A percentile compares a stretch with the other conserved stretches of the same genome.
These are phyloP conservation scores for Lodderomyces margitis DNA, from an alignment of 1,139 yeast genomes.

Conservation along the genomic window DNA sequence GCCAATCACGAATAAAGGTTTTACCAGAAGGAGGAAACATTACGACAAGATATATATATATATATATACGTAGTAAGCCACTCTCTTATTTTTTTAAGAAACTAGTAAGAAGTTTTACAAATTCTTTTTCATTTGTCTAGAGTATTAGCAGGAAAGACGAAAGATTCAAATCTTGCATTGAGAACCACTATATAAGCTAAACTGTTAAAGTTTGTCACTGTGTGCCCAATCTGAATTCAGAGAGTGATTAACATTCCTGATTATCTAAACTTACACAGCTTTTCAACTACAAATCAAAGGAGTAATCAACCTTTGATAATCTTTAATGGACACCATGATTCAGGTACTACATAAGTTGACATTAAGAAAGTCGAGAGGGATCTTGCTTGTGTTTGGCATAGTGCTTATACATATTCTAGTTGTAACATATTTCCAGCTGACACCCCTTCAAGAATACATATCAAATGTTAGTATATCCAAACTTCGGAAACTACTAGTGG, in stretches of 20 bases:
- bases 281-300: too few species aligned
- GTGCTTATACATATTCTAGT: constrained; percentile 20
- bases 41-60: too few species aligned
- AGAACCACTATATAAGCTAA: too few species aligned
- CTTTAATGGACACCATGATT: background rate
- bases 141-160: too few species aligned
- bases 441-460: constrained; percentile 9
- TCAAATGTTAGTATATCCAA: constrained; percentile 8
- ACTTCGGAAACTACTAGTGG: constrained; percentile 5
- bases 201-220: too few species aligned
- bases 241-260: too few species aligned
- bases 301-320: too few species aligned
- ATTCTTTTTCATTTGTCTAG: too few species aligned
- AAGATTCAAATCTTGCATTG: background rate
- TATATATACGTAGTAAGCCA: background rate
- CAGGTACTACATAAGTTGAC: background rate
- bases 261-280: too few species aligned
- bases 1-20: background rate
- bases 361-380: constrained; percentile 21
- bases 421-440: constrained; percentile 12
- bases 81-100: too few species aligned
- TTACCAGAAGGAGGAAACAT: background rate
- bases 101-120: too few species aligned
- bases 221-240: too few species aligned
- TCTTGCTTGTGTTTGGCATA: constrained; percentile 17